Base-by-base conservation (phyloP, 2,329 filamentous ascomycete species). In the Alternaria arborescens region DNA sequence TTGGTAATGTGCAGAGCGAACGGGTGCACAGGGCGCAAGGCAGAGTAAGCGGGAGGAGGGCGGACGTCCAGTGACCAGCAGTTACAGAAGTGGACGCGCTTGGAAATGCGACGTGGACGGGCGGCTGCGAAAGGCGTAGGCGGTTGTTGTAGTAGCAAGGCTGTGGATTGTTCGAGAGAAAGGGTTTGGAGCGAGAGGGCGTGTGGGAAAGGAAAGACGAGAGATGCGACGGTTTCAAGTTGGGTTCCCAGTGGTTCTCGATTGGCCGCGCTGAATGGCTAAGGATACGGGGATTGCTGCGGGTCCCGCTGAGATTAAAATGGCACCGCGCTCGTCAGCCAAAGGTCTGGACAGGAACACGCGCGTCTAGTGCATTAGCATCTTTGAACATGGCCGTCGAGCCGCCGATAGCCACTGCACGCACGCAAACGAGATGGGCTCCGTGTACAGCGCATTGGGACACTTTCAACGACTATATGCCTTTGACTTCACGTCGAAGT, bases 171-270 rank as follows among this genome's bases (percentile, higher is more conserved):
- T 32, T 65, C 60, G 54, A 61, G 63, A 59, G 55, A 58, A 58
- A 55, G 60, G 60, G 12, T 36, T 69, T 66, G 63, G 66, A 11
- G 24, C 24, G 24, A 24, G 64, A 53, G 57, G 38, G 53, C 46
- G 36, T 57, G 59, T 50, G 41, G 53, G 52, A 60, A 56, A 47
- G 7, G 16, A 14, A 58, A 36, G 41, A 48, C 42, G 26, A 52
- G 55, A 58, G 50, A 65, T 67, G 63, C 62, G 64, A 67, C 65
- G 62, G 71, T 74, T 74, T 74, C 71, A 74, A 58, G 36, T 58
- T 52, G 57, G 53, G 41, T 55, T 55, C 51, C 58, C 55, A 43
- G 48, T 41, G 36, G 30, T 55, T 59, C 56, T 57, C 58, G 44
- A 65, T 68, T 68, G 65, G 65, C 58, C 55, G 40, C 47, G 32